Evolutionary conservation across 495 filamentous ascomycete genomes (phyloP), one percentile per base, ranked within the genome.

Genomic region (Melanomma pulvis-pyrius): DNA sequence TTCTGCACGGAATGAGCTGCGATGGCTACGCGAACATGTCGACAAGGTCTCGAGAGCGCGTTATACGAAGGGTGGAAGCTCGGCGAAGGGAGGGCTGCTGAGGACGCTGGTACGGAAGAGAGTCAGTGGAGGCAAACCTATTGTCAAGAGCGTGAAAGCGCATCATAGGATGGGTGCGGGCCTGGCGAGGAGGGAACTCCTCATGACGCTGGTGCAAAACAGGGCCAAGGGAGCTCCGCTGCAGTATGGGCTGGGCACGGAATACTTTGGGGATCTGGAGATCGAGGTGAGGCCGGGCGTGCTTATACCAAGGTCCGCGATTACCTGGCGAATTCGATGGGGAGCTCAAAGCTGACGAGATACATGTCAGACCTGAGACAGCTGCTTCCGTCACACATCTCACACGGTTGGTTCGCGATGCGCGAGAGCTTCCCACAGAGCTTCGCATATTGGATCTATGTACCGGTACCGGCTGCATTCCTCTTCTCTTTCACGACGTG

Each of bases 401-500:
- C 19, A 54, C 44, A 36, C 39, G 63, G n/a, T 39, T 66, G n/a
- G 29, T 73, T 4, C 34, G 50, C 46, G 24, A 17, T 24, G 57
- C 51, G 2, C 36, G 30, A 19, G 21, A 46, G 0, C 61, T 71
- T 11, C 54, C 65, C 24, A 29, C 34, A 39, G 26, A 64, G 15
- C 65, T 94, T 7, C 82, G 81, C 29, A 81, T 97, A 24, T 72
- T 97, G 1, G 94, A 98, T 75, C 77, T 97, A 26, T 98, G 94
- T 74, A 90, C 91, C 0, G 94, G 94, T 3, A 91, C 90, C 19
- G 94, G 94, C 28, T 98, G 94, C 75, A 96, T 98, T 64, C 78
- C 92, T 0, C 84, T 97, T 9, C 84, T 90, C 9, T 79, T 96
- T 0, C 76, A 86, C 68, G 72, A 84, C 13, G 81, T 84, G 6